Base-by-base conservation (phyloP, 73 alveolate species). In the Paramecium primaurelia region DNA sequence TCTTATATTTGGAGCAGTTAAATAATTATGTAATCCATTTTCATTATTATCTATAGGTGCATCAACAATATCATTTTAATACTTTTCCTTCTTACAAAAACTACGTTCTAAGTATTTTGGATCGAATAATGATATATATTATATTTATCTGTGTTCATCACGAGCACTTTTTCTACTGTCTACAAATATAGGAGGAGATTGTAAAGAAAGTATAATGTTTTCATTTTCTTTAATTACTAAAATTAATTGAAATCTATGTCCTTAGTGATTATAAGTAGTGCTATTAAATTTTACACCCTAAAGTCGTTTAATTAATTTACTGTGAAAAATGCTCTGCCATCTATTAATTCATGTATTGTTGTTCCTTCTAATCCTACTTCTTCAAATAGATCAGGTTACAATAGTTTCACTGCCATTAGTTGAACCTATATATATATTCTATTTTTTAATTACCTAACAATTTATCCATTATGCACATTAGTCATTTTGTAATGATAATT, bases 1-100 rank as follows among this genome's bases (percentile, higher is more conserved):
- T 59, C 94, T 84, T 6, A 89, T 89, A 59, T 89, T 89, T 14
- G 94, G 94, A 11, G 94, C 94, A 45, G 94, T 89, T 44, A 89
- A 64, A 59, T 89, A 89, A 34, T 89, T 89, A 30, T 71, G 59
- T 11, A 89, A 47, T 16, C 94, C 94, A 54, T 68, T 83, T 47
- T 71, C 86, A 30, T 77, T 89, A 36, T 89, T 89, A n/a, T 71
- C 86, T 8, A 89, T 89, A 4, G 71, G 71, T 11, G 75, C 88
- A 47, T 89, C 94, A 3, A 83, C 88, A 34, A 71, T 71, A 30
- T 89, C 88, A 38, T 89, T 89, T 25, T 42, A 71, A 22, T 71
- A 71, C 37, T 89, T 89, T n/a, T 89, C 94, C 34, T 83, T 89
- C 32, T 89, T 89, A 83, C 86, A 71, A 59, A 89, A 89, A 20